A percentile compares a stretch with the other conserved stretches of the same genome.
phyloP scores from a whole-genome alignment of 768 basidiomycete species.

The Pisolithus microcarpus region DNA sequence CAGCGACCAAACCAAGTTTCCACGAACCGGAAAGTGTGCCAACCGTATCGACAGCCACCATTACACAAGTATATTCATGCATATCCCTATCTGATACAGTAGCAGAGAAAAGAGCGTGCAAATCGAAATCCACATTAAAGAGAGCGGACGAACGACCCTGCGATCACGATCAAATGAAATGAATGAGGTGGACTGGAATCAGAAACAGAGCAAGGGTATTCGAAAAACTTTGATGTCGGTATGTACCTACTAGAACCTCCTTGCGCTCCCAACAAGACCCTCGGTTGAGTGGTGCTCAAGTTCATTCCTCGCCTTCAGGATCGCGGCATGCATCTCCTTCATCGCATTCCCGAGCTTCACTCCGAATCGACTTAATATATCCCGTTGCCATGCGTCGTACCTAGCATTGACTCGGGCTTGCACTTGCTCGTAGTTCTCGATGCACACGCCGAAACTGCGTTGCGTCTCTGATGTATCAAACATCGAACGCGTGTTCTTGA shows the following conservation, averaged over 20 bases:
- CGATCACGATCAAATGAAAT: neutral
- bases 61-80: neutral
- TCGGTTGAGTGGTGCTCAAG: conserved; percentile 96
- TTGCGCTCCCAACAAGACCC: conserved; percentile 50
- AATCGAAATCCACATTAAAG: neutral
- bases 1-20: too few relatives aligned
- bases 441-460: conserved; percentile 85
- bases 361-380: conserved; percentile 88
- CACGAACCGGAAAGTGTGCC: too few relatives aligned
- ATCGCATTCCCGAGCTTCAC: conserved; percentile 88
- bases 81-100: neutral
- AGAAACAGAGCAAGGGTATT: neutral
- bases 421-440: conserved; percentile 97
- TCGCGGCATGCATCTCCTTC: conserved; percentile 95
- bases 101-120: neutral
- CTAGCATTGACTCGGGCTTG: conserved; percentile 97
- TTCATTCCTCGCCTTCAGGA: conserved; percentile 90
- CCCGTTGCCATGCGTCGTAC: conserved; percentile 97
- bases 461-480: conserved; percentile 96
- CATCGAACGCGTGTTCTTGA: conserved; percentile 92
- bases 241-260: too few relatives aligned
- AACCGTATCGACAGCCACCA: too few relatives aligned
- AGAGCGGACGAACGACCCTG: neutral
- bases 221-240: conserved; percentile 1
- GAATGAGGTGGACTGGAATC: neutral